Base-by-base conservation (phyloP, 176 grass and related monocot species). In the Oryza longistaminata region DNA sequence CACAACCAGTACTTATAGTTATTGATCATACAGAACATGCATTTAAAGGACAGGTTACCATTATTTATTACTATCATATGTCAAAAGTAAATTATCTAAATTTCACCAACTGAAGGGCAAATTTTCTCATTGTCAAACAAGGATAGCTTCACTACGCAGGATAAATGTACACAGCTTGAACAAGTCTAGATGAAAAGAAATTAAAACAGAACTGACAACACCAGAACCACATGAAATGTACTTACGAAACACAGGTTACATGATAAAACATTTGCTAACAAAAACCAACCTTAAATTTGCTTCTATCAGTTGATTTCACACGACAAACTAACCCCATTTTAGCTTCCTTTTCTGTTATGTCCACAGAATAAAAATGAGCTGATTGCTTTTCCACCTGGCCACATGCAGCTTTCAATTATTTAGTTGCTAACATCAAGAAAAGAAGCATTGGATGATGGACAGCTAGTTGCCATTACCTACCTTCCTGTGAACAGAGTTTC, bases 351-450 rank as follows among this genome's bases (percentile, higher is more conserved):
- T 92, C 93, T 80, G 96, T 92, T 91, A 99, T 89, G 73, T 94
- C 90, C 49, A 99, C 84, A 26, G 93, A 94, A 82, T 96, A 99
- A 66, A 99, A 99, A 83, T 99, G 93, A 81, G 96, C 96, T 79
- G 91, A 86, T 83, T 99, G 96, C 67, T 96, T 99, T 87, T 99
- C 93, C 84, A 99, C 96, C 96, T 99, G 84, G 44, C 49, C 78
- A 86, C 86, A 88, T 77, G 62, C 19, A 80, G 86, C 64, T 79
- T 75, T 42, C 84, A 82, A 83, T 80, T 33, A 71, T 52, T 72
- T 83, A 52, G 22, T 84, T 52, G 43, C 9, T 52, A 91, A 33
- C 24, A 81, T 6, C 50, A n/a, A 64, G 27, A 64, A 77, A 87
- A 66, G 52, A 60, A 75, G 70, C 68, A 92, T 68, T 43, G 44